A percentile compares a stretch with the other conserved stretches of the same genome.
phyloP scores from a whole-genome alignment of 441 rosid species.

The Populus hybrid region DNA sequence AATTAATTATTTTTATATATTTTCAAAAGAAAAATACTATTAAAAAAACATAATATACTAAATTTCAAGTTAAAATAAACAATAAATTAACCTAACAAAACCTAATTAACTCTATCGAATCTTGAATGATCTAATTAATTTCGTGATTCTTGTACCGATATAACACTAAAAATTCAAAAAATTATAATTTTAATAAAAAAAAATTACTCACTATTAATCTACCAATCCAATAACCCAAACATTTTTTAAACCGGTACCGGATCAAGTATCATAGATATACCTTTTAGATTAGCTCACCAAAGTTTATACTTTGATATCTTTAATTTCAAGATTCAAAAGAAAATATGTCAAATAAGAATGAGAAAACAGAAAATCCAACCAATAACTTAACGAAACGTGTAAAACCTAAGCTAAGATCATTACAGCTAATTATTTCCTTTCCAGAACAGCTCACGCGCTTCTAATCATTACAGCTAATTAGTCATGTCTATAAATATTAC shows the following conservation, averaged over 20 bases:
- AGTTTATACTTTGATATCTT: neutral
- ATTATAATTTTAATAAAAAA: no score
- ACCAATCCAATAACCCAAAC: neutral
- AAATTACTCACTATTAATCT: no score
- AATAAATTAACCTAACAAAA: no score
- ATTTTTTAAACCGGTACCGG: neutral
- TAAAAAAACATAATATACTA: no score
- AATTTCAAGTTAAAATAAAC: no score
- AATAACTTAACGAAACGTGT: neutral
- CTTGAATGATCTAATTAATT: no score
- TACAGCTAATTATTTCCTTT: neutral
- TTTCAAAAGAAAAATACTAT: no score
- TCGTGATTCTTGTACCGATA: fast-evolving
- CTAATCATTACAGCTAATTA: neutral
- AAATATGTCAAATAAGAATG: no score
- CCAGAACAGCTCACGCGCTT: neutral
- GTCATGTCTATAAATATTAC: neutral
- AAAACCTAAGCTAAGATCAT: neutral
- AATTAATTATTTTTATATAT: no score
- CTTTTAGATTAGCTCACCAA: neutral
- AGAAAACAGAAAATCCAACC: neutral
- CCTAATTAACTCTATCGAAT: fast-evolving
- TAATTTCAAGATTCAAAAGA: neutral
- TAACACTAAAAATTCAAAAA: no score
- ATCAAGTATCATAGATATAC: neutral